Percentiles rank a stretch among this genome's conserved stretches.
Evolutionary conservation across 1,284 basidiomycete genomes (phyloP).

Genomic region (Naganishia cerealis): DNA sequence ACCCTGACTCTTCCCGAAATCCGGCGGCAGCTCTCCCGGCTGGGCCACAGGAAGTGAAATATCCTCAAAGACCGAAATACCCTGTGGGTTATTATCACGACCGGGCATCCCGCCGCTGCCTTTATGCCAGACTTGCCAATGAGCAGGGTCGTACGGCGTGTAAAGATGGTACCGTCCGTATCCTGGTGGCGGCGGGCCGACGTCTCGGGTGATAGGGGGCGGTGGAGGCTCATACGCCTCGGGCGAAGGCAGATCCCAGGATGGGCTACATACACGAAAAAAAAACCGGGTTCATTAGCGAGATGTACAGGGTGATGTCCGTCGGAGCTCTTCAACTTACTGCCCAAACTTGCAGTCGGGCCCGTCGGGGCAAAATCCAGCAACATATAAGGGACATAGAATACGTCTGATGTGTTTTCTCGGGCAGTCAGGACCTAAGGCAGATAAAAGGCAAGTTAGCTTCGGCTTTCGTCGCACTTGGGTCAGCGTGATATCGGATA

Average conservation of each 20-base stretch:
- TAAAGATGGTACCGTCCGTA: conserved; percentile 81
- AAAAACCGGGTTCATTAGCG: conserved; percentile 14
- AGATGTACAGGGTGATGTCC: conserved; percentile 6
- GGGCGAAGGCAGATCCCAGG: conserved; percentile 60
- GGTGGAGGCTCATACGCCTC: conserved; percentile 76
- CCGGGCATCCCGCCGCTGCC: conserved; percentile 30
- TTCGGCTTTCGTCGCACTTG: conserved; percentile 18
- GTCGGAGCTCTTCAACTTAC: conserved; percentile 59
- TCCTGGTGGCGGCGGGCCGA: conserved; percentile 87
- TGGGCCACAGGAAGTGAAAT: conserved; percentile 1
- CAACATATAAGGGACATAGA: conserved; percentile 85
- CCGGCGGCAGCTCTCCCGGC: conserved; percentile 20
- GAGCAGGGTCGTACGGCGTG: conserved; percentile 60
- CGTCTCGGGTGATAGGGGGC: conserved; percentile 70
- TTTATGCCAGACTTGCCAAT: conserved; percentile 50
- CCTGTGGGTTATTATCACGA: conserved; percentile 1
- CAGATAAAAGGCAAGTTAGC: neutral
- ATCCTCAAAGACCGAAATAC: conserved; percentile 9
- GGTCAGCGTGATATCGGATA: conserved; percentile 2
- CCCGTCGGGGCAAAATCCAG: conserved; percentile 93
- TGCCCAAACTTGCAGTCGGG: conserved; percentile 87
- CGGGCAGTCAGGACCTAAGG: conserved; percentile 77
- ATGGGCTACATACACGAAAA: conserved; percentile 38
- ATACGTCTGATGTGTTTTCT: conserved; percentile 90
- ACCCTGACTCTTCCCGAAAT: conserved; percentile 28